Base-by-base conservation (phyloP, 345 rosid species). In the Lumnitzera littorea region DNA sequence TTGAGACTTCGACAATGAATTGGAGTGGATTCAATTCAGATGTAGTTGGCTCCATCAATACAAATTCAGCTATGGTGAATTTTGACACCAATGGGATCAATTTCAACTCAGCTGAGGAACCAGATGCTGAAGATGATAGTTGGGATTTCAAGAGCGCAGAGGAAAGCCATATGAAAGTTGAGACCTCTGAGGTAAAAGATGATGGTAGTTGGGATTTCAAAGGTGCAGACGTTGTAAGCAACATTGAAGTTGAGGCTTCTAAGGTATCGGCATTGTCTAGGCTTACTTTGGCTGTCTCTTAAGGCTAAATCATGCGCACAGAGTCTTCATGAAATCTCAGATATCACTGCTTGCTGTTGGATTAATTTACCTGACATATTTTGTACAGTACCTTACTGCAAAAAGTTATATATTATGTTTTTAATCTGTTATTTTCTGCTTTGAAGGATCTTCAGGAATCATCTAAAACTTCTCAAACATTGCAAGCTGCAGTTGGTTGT, bases 131-230 rank as follows among this genome's bases (percentile, higher is more conserved):
- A 58, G 73, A 62, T 53, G 76, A 68, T 55, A 79, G 67, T 46
- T 83, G 86, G 88, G 85, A 65, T 49, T 78, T 76, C 54, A 68
- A 67, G 59, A 72, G 25, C 57, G 70, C 83, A 57, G 76, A 68
- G 24, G 59, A 29, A 59, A 47, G 57, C 24, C 24, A 36, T 49
- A 57, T 62, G 23, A 17, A 20, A 48, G 43, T 62, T 51, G 50
- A 57, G 46, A 48, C 13, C 49, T n/a, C 50, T 50, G 66, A 76
- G 81, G 86, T 79, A 67, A 56, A 36, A 24, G 43, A 25, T 10
- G 61, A 57, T 57, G 53, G 51, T 53, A 51, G 48, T 64, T 68
- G 72, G 67, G 72, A 57, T 51, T 68, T 68, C 62, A 57, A 48
- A 58, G 62, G 36, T 24, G 53, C 63, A 46, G 60, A 31, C 53